These are phyloP conservation scores for Eimeria acervulina DNA, from an alignment of 169 alveolate genomes.

Conservation along the genomic window DNA sequence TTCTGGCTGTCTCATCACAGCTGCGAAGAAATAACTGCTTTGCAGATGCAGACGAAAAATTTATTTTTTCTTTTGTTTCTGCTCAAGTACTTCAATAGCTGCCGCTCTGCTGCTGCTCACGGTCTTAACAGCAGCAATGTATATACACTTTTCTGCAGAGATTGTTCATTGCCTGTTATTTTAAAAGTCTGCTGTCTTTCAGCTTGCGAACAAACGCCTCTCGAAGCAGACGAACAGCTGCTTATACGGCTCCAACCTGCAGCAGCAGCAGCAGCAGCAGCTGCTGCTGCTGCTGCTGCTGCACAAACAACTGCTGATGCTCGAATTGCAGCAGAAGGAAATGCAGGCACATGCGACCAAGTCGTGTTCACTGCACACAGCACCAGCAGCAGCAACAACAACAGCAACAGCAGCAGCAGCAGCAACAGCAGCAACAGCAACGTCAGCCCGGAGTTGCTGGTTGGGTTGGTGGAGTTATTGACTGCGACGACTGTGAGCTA, in stretches of 20 bases:
- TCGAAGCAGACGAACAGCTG: neutral
- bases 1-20: no score
- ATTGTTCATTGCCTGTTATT: neutral
- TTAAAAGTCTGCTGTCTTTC: slow-evolving; percentile 4
- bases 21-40: neutral
- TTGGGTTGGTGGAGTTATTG: neutral
- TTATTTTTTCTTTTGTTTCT: neutral
- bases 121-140: neutral
- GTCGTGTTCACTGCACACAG: neutral
- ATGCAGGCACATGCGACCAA: neutral
- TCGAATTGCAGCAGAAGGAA: no score
- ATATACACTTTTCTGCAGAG: neutral
- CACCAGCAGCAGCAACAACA: neutral
- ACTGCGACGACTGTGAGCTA: slow-evolving; percentile 1
- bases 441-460: neutral
- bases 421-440: neutral
- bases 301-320: no score
- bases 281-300: no score
- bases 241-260: slow-evolving; percentile 2
- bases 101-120: slow-evolving; percentile 15
- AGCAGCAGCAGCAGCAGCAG: neutral
- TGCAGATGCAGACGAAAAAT: neutral
- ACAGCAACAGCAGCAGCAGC: neutral
- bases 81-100: no score
- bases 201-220: neutral